Evolutionary conservation across 352 stramenopile genomes (phyloP), one percentile per base, ranked within the genome.

Genomic region (Bremia lactucae): DNA sequence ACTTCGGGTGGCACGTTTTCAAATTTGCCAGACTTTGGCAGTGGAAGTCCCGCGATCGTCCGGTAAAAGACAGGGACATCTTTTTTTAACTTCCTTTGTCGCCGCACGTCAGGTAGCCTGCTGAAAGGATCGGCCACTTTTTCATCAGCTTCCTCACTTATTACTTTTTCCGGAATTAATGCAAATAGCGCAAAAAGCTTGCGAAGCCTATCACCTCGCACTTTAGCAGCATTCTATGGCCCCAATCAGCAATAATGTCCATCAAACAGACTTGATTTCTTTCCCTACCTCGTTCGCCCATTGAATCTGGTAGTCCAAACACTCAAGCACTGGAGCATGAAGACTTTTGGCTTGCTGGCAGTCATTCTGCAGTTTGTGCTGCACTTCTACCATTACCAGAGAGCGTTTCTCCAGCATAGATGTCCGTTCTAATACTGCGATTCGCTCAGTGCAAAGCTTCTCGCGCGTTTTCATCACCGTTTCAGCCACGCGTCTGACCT

Each of bases 1-100:
- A 91, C 77, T 51, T 88, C 76, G 6, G 72, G 69, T 21, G 78
- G 78, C 31, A 91, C 58, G 19, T 69, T 63, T n/a, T 73, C 75
- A 40, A 71, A 91, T 15, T 70, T 61, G 7, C 75, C 79, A 3
- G 73, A 88, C 19, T 83, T 72, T 2, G 79, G 79, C 18, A 91
- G 35, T 23, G 79, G 79, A 9, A 91, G 55, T 22, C 62, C 60
- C 8, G 59, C 55, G 55, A 91, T 87, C 11, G 76, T 78, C 13
- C 76, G 62, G 36, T 80, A 87, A 42, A 72, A 81, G 28, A 62
- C 43, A 5, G 42, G 26, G 10, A 26, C 42, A 24, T 54, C 50
- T 40, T 18, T 22, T 33, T 31, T 39, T 18, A 35, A 25, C 41
- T 52, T 65, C 22, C 19, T 21, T 21, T 47, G 47, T 22, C 44